These are phyloP conservation scores for Suillus brevipes DNA, from an alignment of 768 basidiomycete genomes.

Conservation along the genomic window DNA sequence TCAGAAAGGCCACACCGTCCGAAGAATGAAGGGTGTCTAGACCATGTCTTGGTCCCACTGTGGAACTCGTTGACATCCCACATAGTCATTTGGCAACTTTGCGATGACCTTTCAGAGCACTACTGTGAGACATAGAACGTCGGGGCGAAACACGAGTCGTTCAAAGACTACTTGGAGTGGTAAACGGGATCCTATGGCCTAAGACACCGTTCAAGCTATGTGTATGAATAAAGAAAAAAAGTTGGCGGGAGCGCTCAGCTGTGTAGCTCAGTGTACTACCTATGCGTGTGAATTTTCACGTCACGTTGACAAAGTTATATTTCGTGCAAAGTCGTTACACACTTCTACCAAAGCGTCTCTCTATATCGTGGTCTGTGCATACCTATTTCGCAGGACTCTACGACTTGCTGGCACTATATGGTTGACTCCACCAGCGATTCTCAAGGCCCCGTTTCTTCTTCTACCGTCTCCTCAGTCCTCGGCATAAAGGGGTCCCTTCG, in stretches of 20 bases:
- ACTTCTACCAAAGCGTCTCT: slow-evolving; percentile 10
- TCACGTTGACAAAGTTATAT: slow-evolving; percentile 17
- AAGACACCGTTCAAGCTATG: not conserved
- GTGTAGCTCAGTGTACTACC: too few relatives aligned
- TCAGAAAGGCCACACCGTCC: not conserved
- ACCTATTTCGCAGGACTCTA: slow-evolving; percentile 11
- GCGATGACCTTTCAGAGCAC: not conserved
- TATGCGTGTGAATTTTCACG: slow-evolving; percentile 5
- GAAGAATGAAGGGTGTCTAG: not conserved
- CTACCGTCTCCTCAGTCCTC: slow-evolving; percentile 53
- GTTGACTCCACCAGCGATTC: slow-evolving; percentile 41
- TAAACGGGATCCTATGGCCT: not conserved
- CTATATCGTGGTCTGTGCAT: slow-evolving; percentile 11
- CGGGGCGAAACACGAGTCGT: not conserved
- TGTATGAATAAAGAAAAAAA: not conserved
- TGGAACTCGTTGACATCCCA: not conserved
- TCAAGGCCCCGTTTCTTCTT: slow-evolving; percentile 26
- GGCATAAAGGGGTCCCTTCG: slow-evolving; percentile 63
- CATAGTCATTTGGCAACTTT: not conserved
- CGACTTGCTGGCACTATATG: slow-evolving; percentile 25
- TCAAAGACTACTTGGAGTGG: not conserved
- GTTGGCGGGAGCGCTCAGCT: not conserved
- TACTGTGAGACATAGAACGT: not conserved
- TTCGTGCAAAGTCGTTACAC: slow-evolving; percentile 8
- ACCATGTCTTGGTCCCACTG: not conserved